Evolutionary conservation across 495 filamentous ascomycete genomes (phyloP).

Genomic region (Aspergillus avenaceus): DNA sequence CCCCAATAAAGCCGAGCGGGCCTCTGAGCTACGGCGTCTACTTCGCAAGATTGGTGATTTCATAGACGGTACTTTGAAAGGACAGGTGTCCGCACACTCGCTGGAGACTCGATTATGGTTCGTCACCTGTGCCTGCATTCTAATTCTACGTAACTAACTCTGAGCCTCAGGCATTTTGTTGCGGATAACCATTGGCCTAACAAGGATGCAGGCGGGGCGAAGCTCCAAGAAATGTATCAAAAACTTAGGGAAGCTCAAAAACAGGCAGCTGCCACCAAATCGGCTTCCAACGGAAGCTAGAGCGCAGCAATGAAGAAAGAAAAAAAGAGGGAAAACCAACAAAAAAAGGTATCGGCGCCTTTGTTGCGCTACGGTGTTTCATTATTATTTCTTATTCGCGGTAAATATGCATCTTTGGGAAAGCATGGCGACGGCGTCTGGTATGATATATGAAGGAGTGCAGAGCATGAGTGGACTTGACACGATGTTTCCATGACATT

Average conservation of each 20-base stretch:
- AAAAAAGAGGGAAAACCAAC: too few species aligned
- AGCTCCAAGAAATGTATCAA: slow-evolving; percentile 47
- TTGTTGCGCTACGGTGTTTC: slow-evolving; percentile 14
- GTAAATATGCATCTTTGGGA: slow-evolving; percentile 28
- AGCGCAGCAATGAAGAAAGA: slow-evolving; percentile 11
- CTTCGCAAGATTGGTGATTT: slow-evolving; percentile 48
- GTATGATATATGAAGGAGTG: slow-evolving; percentile 18
- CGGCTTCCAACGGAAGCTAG: slow-evolving; percentile 26
- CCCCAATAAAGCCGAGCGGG: slow-evolving; percentile 54
- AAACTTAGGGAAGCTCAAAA: slow-evolving; percentile 37
- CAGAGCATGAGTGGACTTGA: slow-evolving; percentile 17
- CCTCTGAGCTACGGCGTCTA: slow-evolving; percentile 41
- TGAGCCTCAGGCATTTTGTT: slow-evolving; percentile 42
- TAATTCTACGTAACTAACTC: slow-evolving; percentile 1
- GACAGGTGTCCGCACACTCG: slow-evolving; percentile 31
- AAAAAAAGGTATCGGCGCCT: slow-evolving; percentile 8
- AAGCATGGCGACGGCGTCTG: slow-evolving; percentile 32
- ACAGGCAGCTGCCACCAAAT: slow-evolving; percentile 15
- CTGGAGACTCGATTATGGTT: slow-evolving; percentile 48
- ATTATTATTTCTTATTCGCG: slow-evolving; percentile 12
- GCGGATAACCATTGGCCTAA: slow-evolving; percentile 48
- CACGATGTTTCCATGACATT: slow-evolving; percentile 24
- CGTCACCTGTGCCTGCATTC: slow-evolving; percentile 9
- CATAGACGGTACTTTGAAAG: slow-evolving; percentile 34
- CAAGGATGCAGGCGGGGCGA: slow-evolving; percentile 38